Evolutionary conservation across 768 basidiomycete genomes (phyloP).

Genomic region (Tremella fuciformis): DNA sequence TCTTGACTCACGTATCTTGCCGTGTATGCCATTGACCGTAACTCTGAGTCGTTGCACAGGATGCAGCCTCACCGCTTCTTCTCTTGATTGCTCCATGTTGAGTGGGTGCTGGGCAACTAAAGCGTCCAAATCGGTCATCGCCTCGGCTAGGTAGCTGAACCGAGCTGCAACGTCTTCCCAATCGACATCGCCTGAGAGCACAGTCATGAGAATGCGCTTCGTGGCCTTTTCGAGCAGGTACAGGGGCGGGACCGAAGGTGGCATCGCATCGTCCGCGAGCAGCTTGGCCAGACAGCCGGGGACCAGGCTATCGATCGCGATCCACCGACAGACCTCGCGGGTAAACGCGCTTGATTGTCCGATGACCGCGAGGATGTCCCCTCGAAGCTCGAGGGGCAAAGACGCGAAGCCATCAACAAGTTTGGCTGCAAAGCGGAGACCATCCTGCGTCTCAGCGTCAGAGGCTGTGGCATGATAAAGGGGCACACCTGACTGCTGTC

Average conservation of each 20-base stretch:
- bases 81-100: neutral
- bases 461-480: no score
- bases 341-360: neutral
- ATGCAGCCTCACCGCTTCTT: neutral
- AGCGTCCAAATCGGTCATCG: neutral
- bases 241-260: neutral
- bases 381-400: no score
- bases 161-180: neutral
- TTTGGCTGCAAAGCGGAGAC: no score
- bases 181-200: neutral
- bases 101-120: neutral
- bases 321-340: neutral
- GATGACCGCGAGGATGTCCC: neutral
- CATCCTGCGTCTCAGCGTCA: no score
- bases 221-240: neutral
- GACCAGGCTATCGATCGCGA: neutral
- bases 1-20: neutral
- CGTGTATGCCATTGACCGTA: neutral
- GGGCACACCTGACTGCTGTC: no score
- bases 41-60: neutral
- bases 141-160: neutral
- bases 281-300: neutral
- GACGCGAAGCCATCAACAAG: no score
- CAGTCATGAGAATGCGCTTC: neutral
- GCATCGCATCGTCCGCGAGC: neutral